Conservation (phyloP, 2,329 filamentous ascomycete genomes). For the Neofusicoccum ribis region DNA sequence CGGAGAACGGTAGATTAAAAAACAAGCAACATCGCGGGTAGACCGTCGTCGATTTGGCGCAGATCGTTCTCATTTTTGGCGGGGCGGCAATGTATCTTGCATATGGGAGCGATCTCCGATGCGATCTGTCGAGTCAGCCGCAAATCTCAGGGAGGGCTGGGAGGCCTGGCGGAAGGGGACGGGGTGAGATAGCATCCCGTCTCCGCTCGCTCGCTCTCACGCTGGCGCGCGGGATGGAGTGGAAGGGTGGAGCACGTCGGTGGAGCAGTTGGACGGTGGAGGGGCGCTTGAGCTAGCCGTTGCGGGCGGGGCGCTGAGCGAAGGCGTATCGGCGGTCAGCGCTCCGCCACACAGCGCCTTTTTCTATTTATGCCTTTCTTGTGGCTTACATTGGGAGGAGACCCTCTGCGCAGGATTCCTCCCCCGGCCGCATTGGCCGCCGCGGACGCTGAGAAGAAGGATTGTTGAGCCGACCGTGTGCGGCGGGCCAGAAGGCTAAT, state of each 20-base stretch:
- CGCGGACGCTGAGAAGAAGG: background rate
- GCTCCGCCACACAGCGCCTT: background rate
- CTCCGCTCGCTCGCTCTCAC: background rate
- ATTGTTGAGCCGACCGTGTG: background rate
- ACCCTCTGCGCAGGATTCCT: background rate
- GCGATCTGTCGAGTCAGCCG: background rate
- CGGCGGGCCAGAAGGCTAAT: background rate
- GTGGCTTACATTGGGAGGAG: background rate
- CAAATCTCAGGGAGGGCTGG: background rate
- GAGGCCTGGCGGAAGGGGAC: background rate
- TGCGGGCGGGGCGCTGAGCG: background rate
- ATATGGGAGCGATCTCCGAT: slow-evolving; percentile 1
- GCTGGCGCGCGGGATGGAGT: background rate
- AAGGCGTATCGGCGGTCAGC: slow-evolving; percentile 1
- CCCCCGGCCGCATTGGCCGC: background rate
- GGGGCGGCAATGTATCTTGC: slow-evolving; percentile 13
- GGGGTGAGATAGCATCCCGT: background rate
- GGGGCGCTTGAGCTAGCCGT: background rate
- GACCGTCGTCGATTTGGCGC: background rate
- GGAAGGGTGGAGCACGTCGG: background rate
- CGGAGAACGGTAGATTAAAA: background rate
- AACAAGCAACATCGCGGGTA: slow-evolving; percentile 6
- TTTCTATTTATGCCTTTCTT: slow-evolving; percentile 1
- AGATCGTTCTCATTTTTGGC: background rate
- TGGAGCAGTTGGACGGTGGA: background rate